These are phyloP conservation scores for Warburgia ugandensis DNA, from an alignment of 164 flowering plant species.

Conservation along the genomic window DNA sequence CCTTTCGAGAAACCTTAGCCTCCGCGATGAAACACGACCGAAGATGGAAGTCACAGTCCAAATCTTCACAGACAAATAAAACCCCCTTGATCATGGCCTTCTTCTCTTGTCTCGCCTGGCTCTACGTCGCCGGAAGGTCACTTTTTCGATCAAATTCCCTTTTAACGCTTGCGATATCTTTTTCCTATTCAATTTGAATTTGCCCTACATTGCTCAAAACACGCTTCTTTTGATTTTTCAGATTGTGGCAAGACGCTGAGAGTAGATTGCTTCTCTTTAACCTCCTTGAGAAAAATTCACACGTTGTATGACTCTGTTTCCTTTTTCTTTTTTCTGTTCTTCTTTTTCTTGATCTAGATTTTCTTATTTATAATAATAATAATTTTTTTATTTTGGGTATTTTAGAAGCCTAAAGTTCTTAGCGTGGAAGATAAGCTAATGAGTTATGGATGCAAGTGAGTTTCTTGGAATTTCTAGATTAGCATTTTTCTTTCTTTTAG, in stretches of 20 bases:
- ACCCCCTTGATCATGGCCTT: slow-evolving; percentile 61
- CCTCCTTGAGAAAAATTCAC: slow-evolving; percentile 51
- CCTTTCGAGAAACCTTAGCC: slow-evolving; percentile 37
- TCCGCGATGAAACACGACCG: slow-evolving; percentile 46
- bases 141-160: slow-evolving; percentile 4
- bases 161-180: not conserved
- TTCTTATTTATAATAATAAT: not conserved
- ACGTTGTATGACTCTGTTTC: slow-evolving; percentile 35
- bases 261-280: slow-evolving; percentile 47
- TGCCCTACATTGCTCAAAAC: not conserved
- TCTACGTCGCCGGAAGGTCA: slow-evolving; percentile 94
- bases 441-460: slow-evolving; percentile 89
- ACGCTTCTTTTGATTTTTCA: slow-evolving; percentile 11
- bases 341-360: not conserved
- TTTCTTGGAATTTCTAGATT: not conserved
- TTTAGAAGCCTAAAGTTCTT: slow-evolving; percentile 72
- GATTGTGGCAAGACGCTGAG: slow-evolving; percentile 98
- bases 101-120: slow-evolving; percentile 90
- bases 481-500: not conserved
- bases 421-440: slow-evolving; percentile 79
- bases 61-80: slow-evolving; percentile 32
- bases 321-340: not conserved
- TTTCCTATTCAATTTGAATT: not conserved
- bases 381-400: slow-evolving; percentile 6
- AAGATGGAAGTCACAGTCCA: slow-evolving; percentile 41